Conservation (phyloP, 345 rosid species). For the Eucalyptus pauciflora region DNA sequence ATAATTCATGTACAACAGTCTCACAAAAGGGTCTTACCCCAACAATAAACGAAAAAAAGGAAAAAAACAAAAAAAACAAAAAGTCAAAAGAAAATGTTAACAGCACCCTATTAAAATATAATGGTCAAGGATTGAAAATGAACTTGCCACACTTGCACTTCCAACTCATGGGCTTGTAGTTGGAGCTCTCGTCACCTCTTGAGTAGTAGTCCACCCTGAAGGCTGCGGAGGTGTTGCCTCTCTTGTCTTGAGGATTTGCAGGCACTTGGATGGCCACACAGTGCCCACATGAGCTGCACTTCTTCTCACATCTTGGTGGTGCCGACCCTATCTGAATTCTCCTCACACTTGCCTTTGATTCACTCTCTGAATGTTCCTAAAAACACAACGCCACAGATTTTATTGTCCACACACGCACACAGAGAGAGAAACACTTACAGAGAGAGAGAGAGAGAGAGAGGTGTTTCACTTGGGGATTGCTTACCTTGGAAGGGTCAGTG, state of each 20-base stretch:
- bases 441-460: neutral
- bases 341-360: slow-evolving; percentile 16
- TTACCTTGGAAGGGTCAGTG: slow-evolving; percentile 24
- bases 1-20: neutral
- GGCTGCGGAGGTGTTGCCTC: neutral
- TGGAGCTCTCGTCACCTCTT: slow-evolving; percentile 54
- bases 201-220: neutral
- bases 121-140: slow-evolving; percentile 66
- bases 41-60: neutral
- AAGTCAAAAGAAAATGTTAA: neutral
- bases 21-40: neutral
- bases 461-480: neutral
- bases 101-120: neutral
- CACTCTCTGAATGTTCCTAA: slow-evolving; percentile 8
- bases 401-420: neutral
- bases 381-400: neutral
- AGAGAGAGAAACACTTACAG: neutral
- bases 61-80: neutral
- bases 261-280: slow-evolving; percentile 95
- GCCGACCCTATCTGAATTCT: slow-evolving; percentile 74
- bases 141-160: slow-evolving; percentile 90
- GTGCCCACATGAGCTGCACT: slow-evolving; percentile 65
- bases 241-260: slow-evolving; percentile 44
- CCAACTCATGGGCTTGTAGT: slow-evolving; percentile 95
- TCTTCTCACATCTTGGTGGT: slow-evolving; percentile 82